phyloP scores from a whole-genome alignment of 305 asterid species.

The Coffea humblotiana region DNA sequence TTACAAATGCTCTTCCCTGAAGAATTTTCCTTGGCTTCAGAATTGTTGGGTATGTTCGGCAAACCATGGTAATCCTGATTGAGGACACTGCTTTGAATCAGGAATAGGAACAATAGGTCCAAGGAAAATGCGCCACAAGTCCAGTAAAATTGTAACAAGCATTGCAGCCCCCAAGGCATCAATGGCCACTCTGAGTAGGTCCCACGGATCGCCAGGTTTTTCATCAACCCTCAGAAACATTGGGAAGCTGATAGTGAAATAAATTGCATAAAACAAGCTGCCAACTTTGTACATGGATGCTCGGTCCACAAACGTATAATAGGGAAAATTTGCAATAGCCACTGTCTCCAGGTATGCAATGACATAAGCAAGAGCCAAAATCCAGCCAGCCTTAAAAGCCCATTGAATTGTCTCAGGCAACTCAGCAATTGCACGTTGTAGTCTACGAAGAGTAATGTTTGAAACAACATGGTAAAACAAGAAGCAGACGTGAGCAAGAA shows the following conservation, averaged over 20 bases:
- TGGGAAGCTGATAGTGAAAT: conserved; percentile 91
- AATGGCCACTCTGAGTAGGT: conserved; percentile 71
- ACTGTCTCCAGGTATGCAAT: conserved; percentile 89
- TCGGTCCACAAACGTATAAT: conserved; percentile 86
- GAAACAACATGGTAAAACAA: conserved; percentile 88
- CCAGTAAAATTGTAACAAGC: conserved; percentile 92
- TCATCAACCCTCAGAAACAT: conserved; percentile 93
- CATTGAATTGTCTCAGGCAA: conserved; percentile 70
- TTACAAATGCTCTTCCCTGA: background rate
- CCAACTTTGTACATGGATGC: conserved; percentile 94
- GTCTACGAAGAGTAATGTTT: conserved; percentile 82
- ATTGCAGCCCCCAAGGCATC: conserved; percentile 97
- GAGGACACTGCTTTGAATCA: conserved; percentile 54
- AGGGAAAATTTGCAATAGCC: conserved; percentile 90
- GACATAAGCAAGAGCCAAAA: conserved; percentile 76
- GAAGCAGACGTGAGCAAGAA: conserved; percentile 91
- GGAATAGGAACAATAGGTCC: conserved; percentile 78
- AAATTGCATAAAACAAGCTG: conserved; percentile 90
- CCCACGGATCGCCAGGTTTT: conserved; percentile 67
- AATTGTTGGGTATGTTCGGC: conserved; percentile 25
- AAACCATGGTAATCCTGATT: conserved; percentile 73
- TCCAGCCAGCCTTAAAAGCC: conserved; percentile 72
- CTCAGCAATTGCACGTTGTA: conserved; percentile 63
- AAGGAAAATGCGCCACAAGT: conserved; percentile 89
- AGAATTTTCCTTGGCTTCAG: background rate